Base-by-base conservation (phyloP, 2,329 filamentous ascomycete species). In the Blastomyces percursus region DNA sequence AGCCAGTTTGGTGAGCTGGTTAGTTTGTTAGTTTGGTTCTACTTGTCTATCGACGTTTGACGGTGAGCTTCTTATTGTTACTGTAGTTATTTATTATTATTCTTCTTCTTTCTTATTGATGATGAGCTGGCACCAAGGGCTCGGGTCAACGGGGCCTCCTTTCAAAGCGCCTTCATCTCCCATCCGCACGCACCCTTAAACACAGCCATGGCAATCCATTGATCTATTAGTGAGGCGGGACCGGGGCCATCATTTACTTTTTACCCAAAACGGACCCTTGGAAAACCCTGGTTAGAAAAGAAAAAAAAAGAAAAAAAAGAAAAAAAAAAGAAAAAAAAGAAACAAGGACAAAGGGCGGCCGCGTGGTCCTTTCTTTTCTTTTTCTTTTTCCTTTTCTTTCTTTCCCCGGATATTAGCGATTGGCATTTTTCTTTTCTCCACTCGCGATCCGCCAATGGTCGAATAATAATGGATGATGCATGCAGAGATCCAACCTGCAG, bases 81-180 rank as follows among this genome's bases (percentile, higher is more conserved):
- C 3, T 32, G 2, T 3, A 32, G 30, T 35, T 7, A 35, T 35
- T 30, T 30, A 30, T 30, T 30, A n/a, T n/a, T 30, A 30, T 30
- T 30, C 2, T 30, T 30, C 27, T 35, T 35, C 8, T 35, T 35
- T 35, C 11, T 54, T n/a, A n/a, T 7, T 46, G 35, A 35, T 40
- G 52, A 56, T 56, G 52, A 35, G 52, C 52, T 56, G 52, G 52
- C 52, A 56, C 52, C 52, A 56, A n/a, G 52, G 52, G 8, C 30
- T 27, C n/a, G 52, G 52, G 30, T 56, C 40, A 8, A 14, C 16
- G 40, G 40, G 40, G 3, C 40, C 12, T 16, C 40, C 12, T 42
- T 42, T 16, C 12, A 16, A 16, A 16, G 40, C 12, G 40, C 40
- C 12, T 16, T 30, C 27, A 30, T 30, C n/a, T n/a, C n/a, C 27